Conservation (phyloP, 1,284 basidiomycete species). For the Apiotrichum brassicae region DNA sequence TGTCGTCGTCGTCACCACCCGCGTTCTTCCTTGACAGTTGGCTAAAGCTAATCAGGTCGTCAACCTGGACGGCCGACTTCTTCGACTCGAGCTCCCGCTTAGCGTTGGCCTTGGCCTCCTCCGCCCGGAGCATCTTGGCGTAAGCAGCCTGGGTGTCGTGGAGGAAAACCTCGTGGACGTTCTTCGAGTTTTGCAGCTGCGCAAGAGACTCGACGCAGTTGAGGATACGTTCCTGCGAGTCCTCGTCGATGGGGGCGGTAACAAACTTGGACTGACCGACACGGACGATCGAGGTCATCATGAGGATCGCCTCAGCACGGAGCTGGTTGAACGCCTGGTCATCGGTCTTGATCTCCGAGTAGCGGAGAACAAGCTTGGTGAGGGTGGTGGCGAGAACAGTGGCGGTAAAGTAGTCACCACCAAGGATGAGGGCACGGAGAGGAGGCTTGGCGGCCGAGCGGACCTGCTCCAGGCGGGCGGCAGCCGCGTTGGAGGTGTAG, state of each 20-base stretch:
- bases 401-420: slow-evolving; percentile 96
- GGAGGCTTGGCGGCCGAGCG: slow-evolving; percentile 87
- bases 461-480: slow-evolving; percentile 67
- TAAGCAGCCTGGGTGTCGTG: slow-evolving; percentile 89
- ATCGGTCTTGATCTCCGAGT: slow-evolving; percentile 59
- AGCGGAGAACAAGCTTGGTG: slow-evolving; percentile 86
- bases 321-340: slow-evolving; percentile 61
- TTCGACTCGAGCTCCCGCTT: slow-evolving; percentile 78
- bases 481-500: slow-evolving; percentile 63
- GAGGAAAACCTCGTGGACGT: slow-evolving; percentile 80
- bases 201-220: slow-evolving; percentile 91
- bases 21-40: slow-evolving; percentile 88
- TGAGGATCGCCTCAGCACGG: slow-evolving; percentile 93
- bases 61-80: slow-evolving; percentile 73
- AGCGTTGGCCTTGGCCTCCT: slow-evolving; percentile 84
- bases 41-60: slow-evolving; percentile 86
- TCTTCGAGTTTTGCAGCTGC: slow-evolving; percentile 57
- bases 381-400: slow-evolving; percentile 81
- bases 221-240: slow-evolving; percentile 93
- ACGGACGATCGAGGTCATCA: slow-evolving; percentile 95
- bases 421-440: slow-evolving; percentile 79
- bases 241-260: slow-evolving; percentile 91
- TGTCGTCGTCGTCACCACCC: slow-evolving; percentile 67
- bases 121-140: slow-evolving; percentile 85
- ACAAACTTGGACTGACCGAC: slow-evolving; percentile 96